phyloP scores from a whole-genome alignment of 2,329 filamentous ascomycete genomes.

The Phoma sp. region DNA sequence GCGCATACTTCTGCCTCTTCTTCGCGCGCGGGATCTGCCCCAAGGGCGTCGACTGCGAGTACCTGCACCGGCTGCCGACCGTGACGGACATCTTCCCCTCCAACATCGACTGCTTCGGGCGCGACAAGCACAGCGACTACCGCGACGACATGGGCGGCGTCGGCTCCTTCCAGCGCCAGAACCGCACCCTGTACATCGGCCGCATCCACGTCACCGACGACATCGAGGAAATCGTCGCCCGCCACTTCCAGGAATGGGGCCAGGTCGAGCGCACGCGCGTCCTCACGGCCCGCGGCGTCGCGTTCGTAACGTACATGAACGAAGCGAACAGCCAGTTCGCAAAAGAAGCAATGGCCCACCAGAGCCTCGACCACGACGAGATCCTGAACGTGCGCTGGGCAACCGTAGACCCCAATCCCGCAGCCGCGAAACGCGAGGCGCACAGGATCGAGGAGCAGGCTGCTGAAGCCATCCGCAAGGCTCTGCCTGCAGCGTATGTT shows the following conservation, averaged over 20 bases:
- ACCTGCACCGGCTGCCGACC: constrained; percentile 85
- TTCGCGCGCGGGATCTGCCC: constrained; percentile 84
- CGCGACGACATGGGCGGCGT: constrained; percentile 98
- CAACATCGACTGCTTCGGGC: constrained; percentile 92
- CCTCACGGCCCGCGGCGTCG: constrained; percentile 86
- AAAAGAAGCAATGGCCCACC: constrained; percentile 92
- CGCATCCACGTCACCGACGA: constrained; percentile 95
- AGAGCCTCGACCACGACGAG: constrained; percentile 88
- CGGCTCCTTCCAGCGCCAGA: constrained; percentile 90
- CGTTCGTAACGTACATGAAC: constrained; percentile 92
- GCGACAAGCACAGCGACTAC: constrained; percentile 92
- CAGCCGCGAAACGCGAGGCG: constrained; percentile 91
- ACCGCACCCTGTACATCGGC: constrained; percentile 91
- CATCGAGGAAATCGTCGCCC: constrained; percentile 92
- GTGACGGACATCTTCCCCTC: constrained; percentile 90
- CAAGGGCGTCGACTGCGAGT: constrained; percentile 91
- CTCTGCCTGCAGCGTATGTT: constrained; percentile 87
- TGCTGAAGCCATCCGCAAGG: constrained; percentile 87
- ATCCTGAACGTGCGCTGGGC: constrained; percentile 97
- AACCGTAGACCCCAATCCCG: constrained; percentile 92
- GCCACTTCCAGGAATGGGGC: constrained; percentile 97
- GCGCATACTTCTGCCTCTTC: constrained; percentile 90
- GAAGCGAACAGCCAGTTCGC: constrained; percentile 60
- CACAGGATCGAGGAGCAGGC: constrained; percentile 92
- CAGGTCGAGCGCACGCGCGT: constrained; percentile 88